phyloP scores from a whole-genome alignment of 106 monocot genomes.

The Dendrobium nobile region DNA sequence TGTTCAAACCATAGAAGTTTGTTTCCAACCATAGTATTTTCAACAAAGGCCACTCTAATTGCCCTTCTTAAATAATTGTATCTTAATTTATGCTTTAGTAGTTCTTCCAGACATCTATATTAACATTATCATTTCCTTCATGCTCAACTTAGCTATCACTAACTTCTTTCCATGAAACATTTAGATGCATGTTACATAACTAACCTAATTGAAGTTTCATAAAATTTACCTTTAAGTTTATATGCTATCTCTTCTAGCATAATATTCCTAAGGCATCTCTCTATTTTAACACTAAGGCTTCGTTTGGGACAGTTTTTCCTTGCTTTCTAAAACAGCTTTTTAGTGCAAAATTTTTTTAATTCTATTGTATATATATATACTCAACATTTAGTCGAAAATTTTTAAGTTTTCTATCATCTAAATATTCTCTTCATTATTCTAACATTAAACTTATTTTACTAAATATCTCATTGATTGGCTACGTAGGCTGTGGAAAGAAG shows the following conservation, averaged over 20 bases:
- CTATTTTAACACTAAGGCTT: neutral
- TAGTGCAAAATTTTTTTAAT: no score
- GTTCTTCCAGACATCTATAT: neutral
- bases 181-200: neutral
- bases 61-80: neutral
- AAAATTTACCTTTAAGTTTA: neutral
- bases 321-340: no score
- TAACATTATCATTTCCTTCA: neutral
- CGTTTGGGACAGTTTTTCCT: no score
- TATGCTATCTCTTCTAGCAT: neutral
- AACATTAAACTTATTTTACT: neutral
- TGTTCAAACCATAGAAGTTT: neutral
- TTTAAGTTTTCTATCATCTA: neutral
- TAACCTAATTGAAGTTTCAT: neutral
- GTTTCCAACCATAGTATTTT: neutral
- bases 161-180: neutral
- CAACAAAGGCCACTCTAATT: neutral
- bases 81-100: neutral
- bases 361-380: neutral
- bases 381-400: neutral
- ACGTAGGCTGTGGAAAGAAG: neutral
- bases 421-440: neutral
- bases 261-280: neutral
- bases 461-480: neutral
- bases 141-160: neutral